A percentile compares a stretch with the other conserved stretches of the same genome.
Evolutionary conservation across 1,139 yeast genomes (phyloP).

Genomic region (Scheffersomyces titani): DNA sequence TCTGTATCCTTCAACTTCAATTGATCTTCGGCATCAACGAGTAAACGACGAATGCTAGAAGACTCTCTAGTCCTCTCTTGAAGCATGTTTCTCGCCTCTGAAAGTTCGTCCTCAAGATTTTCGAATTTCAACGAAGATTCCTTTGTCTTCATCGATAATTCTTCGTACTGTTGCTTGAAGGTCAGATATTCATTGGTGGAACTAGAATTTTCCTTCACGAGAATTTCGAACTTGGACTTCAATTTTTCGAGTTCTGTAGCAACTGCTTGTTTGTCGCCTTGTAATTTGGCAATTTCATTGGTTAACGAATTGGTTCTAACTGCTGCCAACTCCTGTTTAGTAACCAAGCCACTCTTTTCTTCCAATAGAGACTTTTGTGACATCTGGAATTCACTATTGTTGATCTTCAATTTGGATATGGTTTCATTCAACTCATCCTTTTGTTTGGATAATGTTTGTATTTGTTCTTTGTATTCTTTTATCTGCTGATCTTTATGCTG

Average conservation of each 20-base stretch:
- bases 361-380: conserved; percentile 33
- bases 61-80: conserved; percentile 84
- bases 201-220: conserved; percentile 45
- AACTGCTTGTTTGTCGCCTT: conserved; percentile 53
- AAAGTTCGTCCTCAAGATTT: conserved; percentile 74
- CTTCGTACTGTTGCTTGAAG: conserved; percentile 75
- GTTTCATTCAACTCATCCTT: conserved; percentile 39
- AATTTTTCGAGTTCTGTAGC: conserved; percentile 52
- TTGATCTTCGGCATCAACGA: conserved; percentile 67
- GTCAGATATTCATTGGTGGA: conserved; percentile 60
- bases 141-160: conserved; percentile 63
- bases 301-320: conserved; percentile 33
- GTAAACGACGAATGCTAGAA: conserved; percentile 65
- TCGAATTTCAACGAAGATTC: conserved; percentile 66
- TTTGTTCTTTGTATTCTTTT: conserved; percentile 39
- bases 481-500: conserved; percentile 53
- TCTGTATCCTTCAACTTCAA: conserved; percentile 47
- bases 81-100: conserved; percentile 68
- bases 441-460: conserved; percentile 38
- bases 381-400: conserved; percentile 43
- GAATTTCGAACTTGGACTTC: conserved; percentile 50
- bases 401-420: conserved; percentile 42
- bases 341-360: conserved; percentile 40
- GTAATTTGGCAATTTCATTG: conserved; percentile 34
- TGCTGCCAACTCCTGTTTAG: conserved; percentile 39